Percentiles rank a stretch among this genome's conserved stretches.
Conservation (phyloP, 805 yeast species). For the Cyberlindnera maritima region DNA sequence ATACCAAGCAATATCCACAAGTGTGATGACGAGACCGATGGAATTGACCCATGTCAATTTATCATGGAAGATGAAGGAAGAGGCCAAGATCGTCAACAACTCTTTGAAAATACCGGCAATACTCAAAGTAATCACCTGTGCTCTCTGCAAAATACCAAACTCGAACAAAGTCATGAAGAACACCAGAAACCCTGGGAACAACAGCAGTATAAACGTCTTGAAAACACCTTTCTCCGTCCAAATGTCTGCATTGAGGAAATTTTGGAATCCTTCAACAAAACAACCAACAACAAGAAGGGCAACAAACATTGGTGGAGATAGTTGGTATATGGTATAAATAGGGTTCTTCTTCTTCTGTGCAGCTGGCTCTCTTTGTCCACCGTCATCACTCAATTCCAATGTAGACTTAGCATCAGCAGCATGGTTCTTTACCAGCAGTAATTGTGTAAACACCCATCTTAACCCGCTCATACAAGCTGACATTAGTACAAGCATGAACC, state of each 20-base stretch:
- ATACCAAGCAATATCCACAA: conserved; percentile 80
- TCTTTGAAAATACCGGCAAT: conserved; percentile 95
- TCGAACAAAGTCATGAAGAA: conserved; percentile 89
- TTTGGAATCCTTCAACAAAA: conserved; percentile 62
- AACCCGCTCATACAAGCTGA: conserved; percentile 86
- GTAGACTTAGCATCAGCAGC: conserved; percentile 7
- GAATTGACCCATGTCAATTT: conserved; percentile 61
- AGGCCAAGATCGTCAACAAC: conserved; percentile 71
- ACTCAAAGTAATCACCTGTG: conserved; percentile 82
- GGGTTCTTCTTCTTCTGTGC: conserved; percentile 52
- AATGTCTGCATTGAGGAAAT: conserved; percentile 50
- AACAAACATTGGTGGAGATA: conserved; percentile 81
- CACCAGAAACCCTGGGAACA: conserved; percentile 84
- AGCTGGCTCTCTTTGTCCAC: background rate
- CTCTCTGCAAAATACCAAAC: conserved; percentile 74
- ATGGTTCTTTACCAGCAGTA: conserved; percentile 65
- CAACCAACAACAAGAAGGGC: conserved; percentile 61
- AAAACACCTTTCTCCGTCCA: conserved; percentile 64
- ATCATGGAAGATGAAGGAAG: conserved; percentile 73
- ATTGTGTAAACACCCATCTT: conserved; percentile 93
- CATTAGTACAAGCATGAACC: conserved; percentile 69
- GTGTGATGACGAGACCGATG: conserved; percentile 71
- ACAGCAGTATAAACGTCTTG: conserved; percentile 53
- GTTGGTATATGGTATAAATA: conserved; percentile 74
- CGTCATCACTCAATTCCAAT: background rate